Conservation (phyloP, 1,284 basidiomycete genomes). For the Fomitopsis betulina region DNA sequence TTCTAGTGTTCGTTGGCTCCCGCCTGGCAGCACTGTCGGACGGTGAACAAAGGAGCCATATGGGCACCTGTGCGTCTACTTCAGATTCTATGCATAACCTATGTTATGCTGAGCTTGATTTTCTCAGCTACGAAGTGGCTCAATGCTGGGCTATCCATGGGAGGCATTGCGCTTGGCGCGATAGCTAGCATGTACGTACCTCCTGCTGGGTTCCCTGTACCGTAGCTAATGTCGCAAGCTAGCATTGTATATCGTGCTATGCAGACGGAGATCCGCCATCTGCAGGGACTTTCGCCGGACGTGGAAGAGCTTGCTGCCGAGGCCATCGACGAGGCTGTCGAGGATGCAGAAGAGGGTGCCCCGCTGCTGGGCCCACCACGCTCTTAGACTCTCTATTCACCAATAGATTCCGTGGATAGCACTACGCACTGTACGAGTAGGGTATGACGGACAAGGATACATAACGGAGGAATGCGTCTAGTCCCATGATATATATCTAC, state of each 20-base stretch:
- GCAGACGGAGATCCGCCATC: constrained; percentile 52
- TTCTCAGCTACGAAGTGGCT: constrained; percentile 56
- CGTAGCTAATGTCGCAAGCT: background rate
- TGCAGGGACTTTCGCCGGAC: constrained; percentile 46
- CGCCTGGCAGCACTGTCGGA: constrained; percentile 73
- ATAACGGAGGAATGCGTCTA: background rate
- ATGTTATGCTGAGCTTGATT: background rate
- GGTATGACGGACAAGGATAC: background rate
- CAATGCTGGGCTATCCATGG: constrained; percentile 53
- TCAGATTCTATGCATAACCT: background rate
- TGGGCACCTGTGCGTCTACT: constrained; percentile 67
- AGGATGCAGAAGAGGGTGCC: constrained; percentile 58
- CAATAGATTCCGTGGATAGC: background rate
- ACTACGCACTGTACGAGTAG: constrained; percentile 7
- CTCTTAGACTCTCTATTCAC: constrained; percentile 7
- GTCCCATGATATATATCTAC: constrained; percentile 8
- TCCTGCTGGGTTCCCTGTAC: too few relatives aligned
- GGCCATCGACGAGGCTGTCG: constrained; percentile 59
- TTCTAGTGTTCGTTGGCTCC: constrained; percentile 77
- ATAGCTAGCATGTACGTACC: constrained; percentile 60
- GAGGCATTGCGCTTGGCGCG: constrained; percentile 51
- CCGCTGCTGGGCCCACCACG: constrained; percentile 45
- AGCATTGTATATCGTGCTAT: constrained; percentile 65
- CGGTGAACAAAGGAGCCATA: constrained; percentile 64
- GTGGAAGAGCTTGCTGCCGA: constrained; percentile 55